Evolutionary conservation across 179 eudicot genomes (phyloP).

Genomic region (Drosera spatulata): DNA sequence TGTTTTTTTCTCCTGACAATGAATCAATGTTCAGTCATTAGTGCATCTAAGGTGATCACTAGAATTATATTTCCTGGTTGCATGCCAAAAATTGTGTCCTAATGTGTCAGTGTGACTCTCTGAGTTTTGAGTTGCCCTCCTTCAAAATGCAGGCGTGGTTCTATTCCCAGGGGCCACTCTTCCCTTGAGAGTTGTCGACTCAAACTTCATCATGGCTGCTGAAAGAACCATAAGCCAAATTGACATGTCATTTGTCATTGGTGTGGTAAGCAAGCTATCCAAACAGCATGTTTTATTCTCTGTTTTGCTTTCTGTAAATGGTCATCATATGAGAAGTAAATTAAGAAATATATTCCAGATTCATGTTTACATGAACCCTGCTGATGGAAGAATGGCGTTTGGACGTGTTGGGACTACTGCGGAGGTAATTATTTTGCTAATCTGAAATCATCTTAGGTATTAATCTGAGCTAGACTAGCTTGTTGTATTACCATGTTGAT

Average conservation of each 20-base stretch:
- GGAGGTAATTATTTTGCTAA: constrained; percentile 39
- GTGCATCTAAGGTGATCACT: no score
- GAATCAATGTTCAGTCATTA: no score
- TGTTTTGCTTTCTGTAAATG: no score
- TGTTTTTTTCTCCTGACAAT: no score
- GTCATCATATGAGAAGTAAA: no score
- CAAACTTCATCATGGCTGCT: constrained; percentile 55
- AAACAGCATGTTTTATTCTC: not conserved
- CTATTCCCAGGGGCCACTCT: constrained; percentile 91
- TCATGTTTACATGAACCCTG: constrained; percentile 46
- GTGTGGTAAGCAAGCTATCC: constrained; percentile 53
- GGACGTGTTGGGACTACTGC: constrained; percentile 84
- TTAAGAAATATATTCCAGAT: constrained; percentile 34
- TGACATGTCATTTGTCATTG: constrained; percentile 62
- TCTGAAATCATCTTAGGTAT: not conserved
- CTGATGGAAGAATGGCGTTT: constrained; percentile 37
- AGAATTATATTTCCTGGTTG: no score
- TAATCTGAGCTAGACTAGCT: not conserved
- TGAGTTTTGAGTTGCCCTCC: constrained; percentile 2
- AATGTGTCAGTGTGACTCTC: no score
- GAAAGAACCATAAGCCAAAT: constrained; percentile 67
- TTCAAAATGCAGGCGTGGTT: constrained; percentile 53
- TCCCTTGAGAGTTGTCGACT: constrained; percentile 69
- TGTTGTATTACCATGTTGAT: no score
- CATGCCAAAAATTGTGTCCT: no score